Evolutionary conservation across 2,329 filamentous ascomycete species (phyloP).

Genomic region (Hymenoscyphus scutula): DNA sequence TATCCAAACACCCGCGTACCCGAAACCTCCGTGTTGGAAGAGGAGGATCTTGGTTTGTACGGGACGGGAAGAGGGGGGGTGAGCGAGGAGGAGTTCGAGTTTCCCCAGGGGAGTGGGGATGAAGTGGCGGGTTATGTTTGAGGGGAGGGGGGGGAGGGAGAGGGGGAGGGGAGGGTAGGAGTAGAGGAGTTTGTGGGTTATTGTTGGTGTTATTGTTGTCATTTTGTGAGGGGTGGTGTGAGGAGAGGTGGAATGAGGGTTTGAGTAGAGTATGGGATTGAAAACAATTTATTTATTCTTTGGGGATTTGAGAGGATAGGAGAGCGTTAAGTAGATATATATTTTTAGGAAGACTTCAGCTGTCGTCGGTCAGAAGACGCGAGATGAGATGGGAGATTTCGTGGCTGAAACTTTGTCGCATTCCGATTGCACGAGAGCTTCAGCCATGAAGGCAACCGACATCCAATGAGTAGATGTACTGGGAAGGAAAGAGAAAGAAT

Average conservation of each 20-base stretch:
- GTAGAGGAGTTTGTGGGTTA: too few species aligned
- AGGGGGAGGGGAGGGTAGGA: too few species aligned
- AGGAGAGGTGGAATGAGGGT: too few species aligned
- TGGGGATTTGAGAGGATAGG: too few species aligned
- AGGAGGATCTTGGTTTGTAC: conserved; percentile 31
- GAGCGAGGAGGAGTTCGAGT: conserved; percentile 40
- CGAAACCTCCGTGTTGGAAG: conserved; percentile 44
- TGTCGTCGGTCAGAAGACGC: background rate
- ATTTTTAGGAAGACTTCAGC: background rate
- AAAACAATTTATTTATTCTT: background rate
- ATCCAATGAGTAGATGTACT: background rate
- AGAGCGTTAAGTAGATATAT: too few species aligned
- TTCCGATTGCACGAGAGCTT: background rate
- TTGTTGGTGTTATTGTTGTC: too few species aligned
- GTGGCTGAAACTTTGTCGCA: conserved; percentile 8
- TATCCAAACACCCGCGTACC: conserved; percentile 41
- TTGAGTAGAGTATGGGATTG: too few species aligned
- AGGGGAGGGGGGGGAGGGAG: conserved; percentile 28
- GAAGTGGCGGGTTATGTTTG: conserved; percentile 34
- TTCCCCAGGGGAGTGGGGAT: conserved; percentile 37
- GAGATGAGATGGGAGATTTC: background rate
- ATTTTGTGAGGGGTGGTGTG: too few species aligned
- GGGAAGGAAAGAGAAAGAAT: background rate
- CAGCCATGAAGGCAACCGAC: background rate
- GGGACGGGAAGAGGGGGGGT: conserved; percentile 17